Evolutionary conservation across 495 filamentous ascomycete genomes (phyloP).

Genomic region (Chaetomium fimeti): DNA sequence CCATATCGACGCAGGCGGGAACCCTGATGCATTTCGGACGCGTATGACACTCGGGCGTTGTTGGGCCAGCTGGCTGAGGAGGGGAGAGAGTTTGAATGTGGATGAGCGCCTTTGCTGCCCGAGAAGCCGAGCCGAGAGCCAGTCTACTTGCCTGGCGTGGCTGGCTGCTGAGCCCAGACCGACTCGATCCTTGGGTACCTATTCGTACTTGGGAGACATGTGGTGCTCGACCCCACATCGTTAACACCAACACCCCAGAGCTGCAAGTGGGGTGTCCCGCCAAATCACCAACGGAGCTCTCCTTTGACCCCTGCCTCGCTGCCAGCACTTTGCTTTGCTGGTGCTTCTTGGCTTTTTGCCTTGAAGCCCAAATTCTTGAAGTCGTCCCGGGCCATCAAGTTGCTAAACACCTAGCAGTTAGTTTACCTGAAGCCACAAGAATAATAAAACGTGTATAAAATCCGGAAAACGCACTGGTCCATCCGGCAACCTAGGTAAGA

Average conservation of each 20-base stretch:
- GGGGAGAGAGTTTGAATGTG: constrained; percentile 4
- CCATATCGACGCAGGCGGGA: neutral
- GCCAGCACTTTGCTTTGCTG: constrained; percentile 16
- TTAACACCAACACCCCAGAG: neutral
- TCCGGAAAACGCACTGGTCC: constrained; percentile 64
- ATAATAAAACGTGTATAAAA: neutral
- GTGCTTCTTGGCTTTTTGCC: constrained; percentile 20
- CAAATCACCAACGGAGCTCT: constrained; percentile 45
- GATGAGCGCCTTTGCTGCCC: neutral
- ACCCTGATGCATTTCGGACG: constrained; percentile 2
- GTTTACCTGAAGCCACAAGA: neutral
- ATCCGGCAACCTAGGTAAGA: constrained; percentile 87
- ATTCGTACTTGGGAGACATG: neutral
- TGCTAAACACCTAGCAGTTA: constrained; percentile 52
- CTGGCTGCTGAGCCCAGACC: neutral
- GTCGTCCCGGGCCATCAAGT: constrained; percentile 92
- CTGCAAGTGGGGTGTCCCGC: neutral
- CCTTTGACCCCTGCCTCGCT: constrained; percentile 43
- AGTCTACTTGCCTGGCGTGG: neutral
- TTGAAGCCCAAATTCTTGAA: constrained; percentile 86
- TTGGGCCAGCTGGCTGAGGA: neutral
- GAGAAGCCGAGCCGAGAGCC: constrained; percentile 3
- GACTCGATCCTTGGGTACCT: neutral
- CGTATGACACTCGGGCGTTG: neutral
- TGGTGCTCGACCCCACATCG: constrained; percentile 1